phyloP scores from a whole-genome alignment of 2,329 filamentous ascomycete genomes.

The Aspergillus sp. region DNA sequence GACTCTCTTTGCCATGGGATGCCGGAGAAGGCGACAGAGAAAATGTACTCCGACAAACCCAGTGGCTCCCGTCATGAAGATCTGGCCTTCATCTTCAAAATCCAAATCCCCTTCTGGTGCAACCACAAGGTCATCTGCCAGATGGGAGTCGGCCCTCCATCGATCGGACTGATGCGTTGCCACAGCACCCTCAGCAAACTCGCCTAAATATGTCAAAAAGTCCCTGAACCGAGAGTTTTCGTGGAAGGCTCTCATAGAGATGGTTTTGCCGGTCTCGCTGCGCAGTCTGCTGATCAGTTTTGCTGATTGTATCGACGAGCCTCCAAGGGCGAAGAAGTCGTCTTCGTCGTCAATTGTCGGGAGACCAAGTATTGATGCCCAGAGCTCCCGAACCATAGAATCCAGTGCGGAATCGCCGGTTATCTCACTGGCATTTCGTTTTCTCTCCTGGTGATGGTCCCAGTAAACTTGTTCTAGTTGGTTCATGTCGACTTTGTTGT shows the following conservation, averaged over 20 bases:
- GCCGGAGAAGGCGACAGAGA: slow-evolving; percentile 64
- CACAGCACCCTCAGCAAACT: slow-evolving; percentile 2
- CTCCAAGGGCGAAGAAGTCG: slow-evolving; percentile 9
- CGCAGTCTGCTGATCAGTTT: slow-evolving; percentile 1
- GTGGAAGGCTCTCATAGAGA: slow-evolving; percentile 8
- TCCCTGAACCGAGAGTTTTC: slow-evolving; percentile 2
- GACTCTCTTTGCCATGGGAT: slow-evolving; percentile 52
- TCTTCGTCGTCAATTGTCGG: slow-evolving; percentile 3
- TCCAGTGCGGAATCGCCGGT: not conserved
- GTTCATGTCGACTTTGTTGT: slow-evolving; percentile 59
- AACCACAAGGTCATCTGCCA: not conserved
- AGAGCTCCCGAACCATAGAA: not conserved
- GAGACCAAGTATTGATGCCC: slow-evolving; percentile 5
- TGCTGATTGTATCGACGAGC: slow-evolving; percentile 10
- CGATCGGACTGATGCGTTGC: slow-evolving; percentile 4
- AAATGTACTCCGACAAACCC: slow-evolving; percentile 81
- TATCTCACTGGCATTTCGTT: not conserved
- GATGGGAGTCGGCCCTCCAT: slow-evolving; percentile 1
- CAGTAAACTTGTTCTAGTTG: slow-evolving; percentile 14
- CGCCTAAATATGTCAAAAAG: slow-evolving; percentile 3
- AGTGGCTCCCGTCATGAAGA: slow-evolving; percentile 70
- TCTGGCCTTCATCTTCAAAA: slow-evolving; percentile 4
- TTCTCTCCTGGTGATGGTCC: not conserved
- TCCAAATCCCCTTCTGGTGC: slow-evolving; percentile 7
- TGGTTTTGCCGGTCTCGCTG: slow-evolving; percentile 1